Conservation (phyloP, 1,139 yeast species). For the Saccharomyces pastorianus region DNA sequence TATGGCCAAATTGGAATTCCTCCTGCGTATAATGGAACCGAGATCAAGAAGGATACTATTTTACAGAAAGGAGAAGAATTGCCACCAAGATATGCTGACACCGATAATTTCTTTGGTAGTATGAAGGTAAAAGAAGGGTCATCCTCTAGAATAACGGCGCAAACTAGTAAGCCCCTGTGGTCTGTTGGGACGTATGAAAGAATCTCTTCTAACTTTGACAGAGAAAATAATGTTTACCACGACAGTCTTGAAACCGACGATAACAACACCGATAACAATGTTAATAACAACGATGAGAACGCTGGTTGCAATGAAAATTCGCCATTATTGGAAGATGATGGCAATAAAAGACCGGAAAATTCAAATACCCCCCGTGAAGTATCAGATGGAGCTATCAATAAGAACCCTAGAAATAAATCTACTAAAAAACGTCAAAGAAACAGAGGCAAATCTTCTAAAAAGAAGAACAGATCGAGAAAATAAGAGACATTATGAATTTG, state of each 20-base stretch:
- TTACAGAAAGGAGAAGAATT: constrained; percentile 66
- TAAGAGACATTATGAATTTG: constrained; percentile 2
- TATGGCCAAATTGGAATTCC: constrained; percentile 70
- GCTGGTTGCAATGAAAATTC: not conserved
- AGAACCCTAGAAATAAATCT: not conserved
- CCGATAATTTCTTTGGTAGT: constrained; percentile 48
- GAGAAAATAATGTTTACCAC: constrained; percentile 12
- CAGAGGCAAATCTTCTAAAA: constrained; percentile 14
- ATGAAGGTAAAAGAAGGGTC: constrained; percentile 12
- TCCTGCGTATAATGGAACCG: constrained; percentile 54
- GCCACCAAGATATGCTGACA: constrained; percentile 51
- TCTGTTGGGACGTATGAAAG: constrained; percentile 16
- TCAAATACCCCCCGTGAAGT: not conserved
- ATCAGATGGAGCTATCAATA: not conserved
- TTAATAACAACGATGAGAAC: constrained; percentile 5
- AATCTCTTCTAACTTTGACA: constrained; percentile 19
- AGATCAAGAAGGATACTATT: constrained; percentile 47
- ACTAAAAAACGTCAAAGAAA: constrained; percentile 4
- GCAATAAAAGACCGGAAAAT: constrained; percentile 1
- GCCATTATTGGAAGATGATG: not conserved
- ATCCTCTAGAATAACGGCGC: constrained; percentile 1
- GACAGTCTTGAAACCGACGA: constrained; percentile 3
- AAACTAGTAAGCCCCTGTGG: not conserved
- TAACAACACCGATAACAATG: constrained; percentile 4
- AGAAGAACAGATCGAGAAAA: constrained; percentile 22